Percentiles rank a stretch among this genome's conserved stretches.
phyloP scores from a whole-genome alignment of 73 alveolate genomes.

The Halteria grandinella region DNA sequence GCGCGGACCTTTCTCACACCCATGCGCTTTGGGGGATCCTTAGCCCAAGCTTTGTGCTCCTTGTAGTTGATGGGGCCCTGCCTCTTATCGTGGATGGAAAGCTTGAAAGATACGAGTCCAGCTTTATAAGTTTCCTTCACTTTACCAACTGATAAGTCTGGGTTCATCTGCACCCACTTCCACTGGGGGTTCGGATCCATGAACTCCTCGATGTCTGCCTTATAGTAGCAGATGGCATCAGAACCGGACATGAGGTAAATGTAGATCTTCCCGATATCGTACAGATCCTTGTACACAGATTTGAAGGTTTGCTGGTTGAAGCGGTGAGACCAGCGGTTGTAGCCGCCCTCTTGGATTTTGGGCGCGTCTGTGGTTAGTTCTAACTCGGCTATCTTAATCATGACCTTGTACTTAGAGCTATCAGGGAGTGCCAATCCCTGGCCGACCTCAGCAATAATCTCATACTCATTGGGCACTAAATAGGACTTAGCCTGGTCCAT shows the following conservation, averaged over 20 bases:
- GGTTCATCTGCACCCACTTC: constrained; percentile 43
- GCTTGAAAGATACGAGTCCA: constrained; percentile 58
- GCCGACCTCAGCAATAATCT: constrained; percentile 60
- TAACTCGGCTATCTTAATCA: constrained; percentile 52
- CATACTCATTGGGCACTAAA: constrained; percentile 9
- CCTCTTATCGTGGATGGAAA: constrained; percentile 52
- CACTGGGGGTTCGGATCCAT: constrained; percentile 48
- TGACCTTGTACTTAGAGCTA: constrained; percentile 33
- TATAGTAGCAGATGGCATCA: constrained; percentile 54
- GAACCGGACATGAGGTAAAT: constrained; percentile 35
- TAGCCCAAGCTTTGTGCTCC: constrained; percentile 25
- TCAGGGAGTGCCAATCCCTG: constrained; percentile 51
- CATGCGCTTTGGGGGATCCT: constrained; percentile 41
- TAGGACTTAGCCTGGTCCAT: constrained; percentile 16
- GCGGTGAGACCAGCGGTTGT: constrained; percentile 40
- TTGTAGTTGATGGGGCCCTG: constrained; percentile 53
- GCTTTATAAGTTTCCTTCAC: constrained; percentile 65
- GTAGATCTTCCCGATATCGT: constrained; percentile 40
- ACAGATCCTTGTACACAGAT: constrained; percentile 17
- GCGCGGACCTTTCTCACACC: constrained; percentile 25
- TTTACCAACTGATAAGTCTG: constrained; percentile 59
- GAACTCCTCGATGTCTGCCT: constrained; percentile 39
- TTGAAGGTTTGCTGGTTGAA: constrained; percentile 19
- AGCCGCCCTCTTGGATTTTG: not conserved
- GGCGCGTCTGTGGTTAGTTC: constrained; percentile 42